phyloP scores from a whole-genome alignment of 257 asterid genomes.

The Capsicum rhomboideum region DNA sequence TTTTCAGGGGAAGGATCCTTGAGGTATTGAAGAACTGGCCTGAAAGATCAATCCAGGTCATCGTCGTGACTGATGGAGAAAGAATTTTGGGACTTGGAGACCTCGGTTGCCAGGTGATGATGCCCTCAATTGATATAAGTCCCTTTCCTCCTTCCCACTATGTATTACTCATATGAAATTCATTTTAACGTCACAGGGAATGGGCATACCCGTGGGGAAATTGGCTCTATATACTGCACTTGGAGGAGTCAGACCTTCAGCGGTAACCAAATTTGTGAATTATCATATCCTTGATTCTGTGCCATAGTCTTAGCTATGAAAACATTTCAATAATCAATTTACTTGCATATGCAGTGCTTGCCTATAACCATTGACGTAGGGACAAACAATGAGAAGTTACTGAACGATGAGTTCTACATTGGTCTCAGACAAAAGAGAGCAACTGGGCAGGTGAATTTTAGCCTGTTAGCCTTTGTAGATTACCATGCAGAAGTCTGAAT shows the following conservation, averaged over 20 bases:
- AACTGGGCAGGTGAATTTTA: slow-evolving; percentile 65
- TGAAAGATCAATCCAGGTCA: slow-evolving; percentile 56
- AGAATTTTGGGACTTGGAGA: slow-evolving; percentile 71
- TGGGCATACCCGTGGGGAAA: slow-evolving; percentile 30
- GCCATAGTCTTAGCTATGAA: background rate
- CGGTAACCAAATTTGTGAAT: slow-evolving; percentile 22
- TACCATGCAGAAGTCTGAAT: background rate
- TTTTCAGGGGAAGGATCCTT: slow-evolving; percentile 56
- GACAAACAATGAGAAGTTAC: slow-evolving; percentile 70
- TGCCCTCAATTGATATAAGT: background rate
- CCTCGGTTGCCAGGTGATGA: slow-evolving; percentile 62
- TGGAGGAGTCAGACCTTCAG: slow-evolving; percentile 30
- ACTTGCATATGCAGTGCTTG: slow-evolving; percentile 48
- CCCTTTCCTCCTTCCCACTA: background rate
- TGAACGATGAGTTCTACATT: slow-evolving; percentile 84
- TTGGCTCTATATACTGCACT: slow-evolving; percentile 25
- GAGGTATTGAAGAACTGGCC: slow-evolving; percentile 73
- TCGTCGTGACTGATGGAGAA: slow-evolving; percentile 72
- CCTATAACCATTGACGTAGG: slow-evolving; percentile 95
- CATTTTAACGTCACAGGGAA: slow-evolving; percentile 10
- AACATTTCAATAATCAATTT: background rate
- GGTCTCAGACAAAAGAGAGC: slow-evolving; percentile 92
- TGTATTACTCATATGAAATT: background rate
- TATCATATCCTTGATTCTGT: background rate
- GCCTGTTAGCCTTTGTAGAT: background rate